Evolutionary conservation across 1,284 basidiomycete genomes (phyloP), one percentile per base, ranked within the genome.

Genomic region (Boletus semigastroideus): DNA sequence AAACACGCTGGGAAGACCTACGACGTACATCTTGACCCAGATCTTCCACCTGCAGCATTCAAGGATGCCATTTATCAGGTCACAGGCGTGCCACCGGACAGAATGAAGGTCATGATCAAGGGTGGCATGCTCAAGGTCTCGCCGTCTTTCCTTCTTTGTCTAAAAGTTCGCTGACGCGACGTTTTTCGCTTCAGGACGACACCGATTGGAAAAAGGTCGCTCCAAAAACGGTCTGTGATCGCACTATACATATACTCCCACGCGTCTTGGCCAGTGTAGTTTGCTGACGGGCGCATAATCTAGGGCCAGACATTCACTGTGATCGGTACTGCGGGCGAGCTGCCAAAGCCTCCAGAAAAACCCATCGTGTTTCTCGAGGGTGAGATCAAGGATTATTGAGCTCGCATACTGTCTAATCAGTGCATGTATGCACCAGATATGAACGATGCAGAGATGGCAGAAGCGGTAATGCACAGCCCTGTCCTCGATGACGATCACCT

Each of bases 81-180:
- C 39, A 98, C 94, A 0, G 93, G 93, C 11, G 88, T 98, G 5
- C 93, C 94, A 12, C 70, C 82, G 46, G 93, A 95, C 63, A 80
- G 94, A 45, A 95, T 97, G 90, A 99, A 98, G 73, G 90, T 98
- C 58, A 95, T 98, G 90, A 79, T 96, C 68, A 98, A 97, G 69
- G 92, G 92, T 44, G 92, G 92, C n/a, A 80, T 92, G 60, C 80
- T 97, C 67, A 94, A 93, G 81, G 90, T 87, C 49, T 19, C 65
- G 57, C 14, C 34, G 41, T n/a, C 33, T 10, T 34, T 42, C 27
- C 25, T 7, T 25, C 34, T n/a, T 63, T 44, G 61, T 43, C 17
- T 27, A 42, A 41, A 42, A 2, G 5, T 3, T 12, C 3, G 4
- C 37, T 54, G 38, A 55, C 43, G 39, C 42, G 41, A 48, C 17